These are phyloP conservation scores for Arthrobotrys megalospora DNA, from an alignment of 2,329 filamentous ascomycete genomes.

Conservation along the genomic window DNA sequence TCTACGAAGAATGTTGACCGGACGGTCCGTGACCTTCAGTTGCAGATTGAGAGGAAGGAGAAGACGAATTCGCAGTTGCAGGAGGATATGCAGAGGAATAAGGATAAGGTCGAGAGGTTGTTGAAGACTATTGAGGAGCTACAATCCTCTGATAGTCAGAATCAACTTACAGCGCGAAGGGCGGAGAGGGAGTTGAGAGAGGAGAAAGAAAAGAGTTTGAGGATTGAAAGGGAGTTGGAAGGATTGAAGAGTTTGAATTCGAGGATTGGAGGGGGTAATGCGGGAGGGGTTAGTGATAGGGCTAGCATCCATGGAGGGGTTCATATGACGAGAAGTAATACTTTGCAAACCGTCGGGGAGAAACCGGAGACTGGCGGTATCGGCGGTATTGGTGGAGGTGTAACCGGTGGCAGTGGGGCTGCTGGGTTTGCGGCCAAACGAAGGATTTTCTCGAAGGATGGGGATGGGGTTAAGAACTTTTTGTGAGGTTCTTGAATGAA, in stretches of 20 bases:
- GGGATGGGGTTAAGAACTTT: slow-evolving; percentile 68
- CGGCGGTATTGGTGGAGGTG: not conserved
- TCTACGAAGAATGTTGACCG: slow-evolving; percentile 93
- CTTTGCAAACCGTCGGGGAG: slow-evolving; percentile 67
- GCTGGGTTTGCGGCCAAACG: slow-evolving; percentile 62
- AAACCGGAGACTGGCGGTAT: slow-evolving; percentile 62
- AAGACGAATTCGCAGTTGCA: slow-evolving; percentile 85
- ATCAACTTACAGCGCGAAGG: slow-evolving; percentile 84
- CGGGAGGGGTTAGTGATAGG: slow-evolving; percentile 26
- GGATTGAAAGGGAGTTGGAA: slow-evolving; percentile 90
- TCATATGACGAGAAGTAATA: slow-evolving; percentile 62
- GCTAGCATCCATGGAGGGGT: slow-evolving; percentile 46
- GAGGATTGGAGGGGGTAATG: slow-evolving; percentile 41
- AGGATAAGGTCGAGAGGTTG: slow-evolving; percentile 91
- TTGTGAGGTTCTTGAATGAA: slow-evolving; percentile 64
- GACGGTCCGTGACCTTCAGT: slow-evolving; percentile 90
- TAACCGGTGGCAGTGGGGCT: not conserved
- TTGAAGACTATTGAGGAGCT: slow-evolving; percentile 94
- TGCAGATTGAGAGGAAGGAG: slow-evolving; percentile 92
- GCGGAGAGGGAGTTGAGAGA: slow-evolving; percentile 92
- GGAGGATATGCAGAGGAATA: slow-evolving; percentile 86
- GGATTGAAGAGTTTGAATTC: slow-evolving; percentile 80
- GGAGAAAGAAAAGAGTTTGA: slow-evolving; percentile 84
- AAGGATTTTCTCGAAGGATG: slow-evolving; percentile 64
- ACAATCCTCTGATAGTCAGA: slow-evolving; percentile 85